A percentile compares a stretch with the other conserved stretches of the same genome.
phyloP scores from a whole-genome alignment of 495 filamentous ascomycete species.

The Neurospora africana region DNA sequence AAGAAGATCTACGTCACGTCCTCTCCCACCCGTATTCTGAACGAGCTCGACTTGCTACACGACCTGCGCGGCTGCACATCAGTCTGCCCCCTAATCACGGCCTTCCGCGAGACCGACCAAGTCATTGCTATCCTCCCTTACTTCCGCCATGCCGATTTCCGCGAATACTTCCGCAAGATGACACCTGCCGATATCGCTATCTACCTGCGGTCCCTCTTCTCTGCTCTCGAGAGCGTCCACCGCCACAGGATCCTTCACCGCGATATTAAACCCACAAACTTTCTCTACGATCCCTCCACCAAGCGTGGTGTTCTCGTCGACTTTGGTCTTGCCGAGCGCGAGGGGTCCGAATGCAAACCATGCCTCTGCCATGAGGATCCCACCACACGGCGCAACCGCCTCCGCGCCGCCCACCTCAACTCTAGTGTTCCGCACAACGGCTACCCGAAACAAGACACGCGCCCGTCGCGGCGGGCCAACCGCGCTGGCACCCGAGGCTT shows the following conservation, averaged over 20 bases:
- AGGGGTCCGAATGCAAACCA: slow-evolving; percentile 60
- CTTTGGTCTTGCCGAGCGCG: slow-evolving; percentile 86
- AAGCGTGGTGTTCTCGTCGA: slow-evolving; percentile 86
- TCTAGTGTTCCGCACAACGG: slow-evolving; percentile 46
- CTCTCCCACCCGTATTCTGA: slow-evolving; percentile 83
- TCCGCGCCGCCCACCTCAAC: slow-evolving; percentile 29
- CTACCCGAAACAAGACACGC: slow-evolving; percentile 75
- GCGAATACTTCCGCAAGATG: slow-evolving; percentile 86
- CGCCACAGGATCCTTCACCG: slow-evolving; percentile 76
- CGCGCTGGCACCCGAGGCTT: slow-evolving; percentile 94
- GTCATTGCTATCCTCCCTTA: slow-evolving; percentile 91
- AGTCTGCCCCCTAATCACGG: slow-evolving; percentile 92
- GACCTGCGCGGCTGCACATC: slow-evolving; percentile 70
- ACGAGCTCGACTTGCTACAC: slow-evolving; percentile 93
- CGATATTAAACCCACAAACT: slow-evolving; percentile 99
- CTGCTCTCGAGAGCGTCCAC: slow-evolving; percentile 75
- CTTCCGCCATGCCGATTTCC: slow-evolving; percentile 92
- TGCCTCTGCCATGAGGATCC: slow-evolving; percentile 56
- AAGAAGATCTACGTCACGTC: slow-evolving; percentile 99
- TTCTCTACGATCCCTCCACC: slow-evolving; percentile 79
- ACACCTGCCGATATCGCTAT: slow-evolving; percentile 70
- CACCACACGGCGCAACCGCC: slow-evolving; percentile 26
- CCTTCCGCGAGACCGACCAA: slow-evolving; percentile 87
- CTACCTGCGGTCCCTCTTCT: slow-evolving; percentile 84
- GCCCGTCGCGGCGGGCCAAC: slow-evolving; percentile 84